phyloP scores from a whole-genome alignment of 371 early-diverging fungal species.

The Apophysomyces trapeziformis region DNA sequence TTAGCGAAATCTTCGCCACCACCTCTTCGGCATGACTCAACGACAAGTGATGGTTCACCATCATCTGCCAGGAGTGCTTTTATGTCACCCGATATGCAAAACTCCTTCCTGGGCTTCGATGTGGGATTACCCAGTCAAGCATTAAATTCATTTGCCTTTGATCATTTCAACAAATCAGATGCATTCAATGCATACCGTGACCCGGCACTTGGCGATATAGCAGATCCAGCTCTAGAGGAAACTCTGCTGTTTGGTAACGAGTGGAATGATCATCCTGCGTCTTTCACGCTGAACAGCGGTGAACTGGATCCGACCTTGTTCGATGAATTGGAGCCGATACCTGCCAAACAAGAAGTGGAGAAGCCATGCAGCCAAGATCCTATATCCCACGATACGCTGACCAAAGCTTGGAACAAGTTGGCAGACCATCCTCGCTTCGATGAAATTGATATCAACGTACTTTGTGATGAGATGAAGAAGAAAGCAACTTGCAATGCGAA shows the following conservation, averaged over 20 bases:
- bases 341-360: constrained; percentile 12
- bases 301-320: background rate
- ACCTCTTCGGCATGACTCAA: constrained; percentile 1
- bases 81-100: constrained; percentile 1
- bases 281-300: background rate
- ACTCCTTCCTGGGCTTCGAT: background rate
- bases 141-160: background rate
- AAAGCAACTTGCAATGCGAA: constrained; percentile 44
- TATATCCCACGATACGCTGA: background rate
- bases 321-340: background rate
- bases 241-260: constrained; percentile 5
- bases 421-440: constrained; percentile 56
- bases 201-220: background rate
- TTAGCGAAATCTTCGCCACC: constrained; percentile 15
- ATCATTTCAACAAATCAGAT: background rate
- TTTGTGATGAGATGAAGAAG: constrained; percentile 61
- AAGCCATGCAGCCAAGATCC: background rate
- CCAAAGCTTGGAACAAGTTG: constrained; percentile 51
- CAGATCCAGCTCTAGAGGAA: background rate
- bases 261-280: constrained; percentile 7
- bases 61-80: background rate
- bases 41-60: constrained; percentile 6
- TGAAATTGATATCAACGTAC: constrained; percentile 56
- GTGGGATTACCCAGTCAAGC: background rate
- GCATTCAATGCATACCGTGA: constrained; percentile 1